Evolutionary conservation across 106 monocot genomes (phyloP).

Genomic region (Allium fistulosum): DNA sequence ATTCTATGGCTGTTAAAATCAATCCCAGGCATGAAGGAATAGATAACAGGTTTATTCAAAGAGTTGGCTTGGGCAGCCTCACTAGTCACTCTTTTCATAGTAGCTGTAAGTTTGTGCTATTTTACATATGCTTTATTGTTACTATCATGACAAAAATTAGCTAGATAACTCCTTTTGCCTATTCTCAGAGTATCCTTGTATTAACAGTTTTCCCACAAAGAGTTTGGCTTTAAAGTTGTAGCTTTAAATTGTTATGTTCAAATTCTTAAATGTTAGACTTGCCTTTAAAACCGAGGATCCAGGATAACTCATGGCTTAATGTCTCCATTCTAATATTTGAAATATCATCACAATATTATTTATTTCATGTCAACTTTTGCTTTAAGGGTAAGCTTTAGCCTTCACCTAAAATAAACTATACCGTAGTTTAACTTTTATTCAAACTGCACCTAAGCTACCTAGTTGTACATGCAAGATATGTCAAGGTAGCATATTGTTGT

Average conservation of each 20-base stretch:
- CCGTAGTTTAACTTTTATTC: too few species aligned
- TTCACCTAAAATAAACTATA: too few species aligned
- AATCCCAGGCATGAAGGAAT: slow-evolving; percentile 39
- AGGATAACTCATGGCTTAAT: too few species aligned
- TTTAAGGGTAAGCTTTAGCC: too few species aligned
- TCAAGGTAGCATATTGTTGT: too few species aligned
- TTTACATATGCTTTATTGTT: neutral
- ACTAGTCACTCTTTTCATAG: slow-evolving; percentile 38
- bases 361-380: too few species aligned
- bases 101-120: slow-evolving; percentile 18
- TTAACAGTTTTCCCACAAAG: neutral
- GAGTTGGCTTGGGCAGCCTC: slow-evolving; percentile 34
- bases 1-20: slow-evolving; percentile 35
- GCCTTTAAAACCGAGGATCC: neutral
- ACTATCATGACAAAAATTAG: neutral
- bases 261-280: neutral
- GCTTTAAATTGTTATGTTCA: neutral
- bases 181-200: neutral
- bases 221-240: neutral
- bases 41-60: slow-evolving; percentile 36
- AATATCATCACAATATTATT: too few species aligned
- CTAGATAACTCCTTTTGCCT: neutral
- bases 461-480: too few species aligned
- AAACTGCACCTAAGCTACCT: too few species aligned
- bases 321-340: too few species aligned